Base-by-base conservation (phyloP, 495 filamentous ascomycete species). In the Ascodesmis nigricans region DNA sequence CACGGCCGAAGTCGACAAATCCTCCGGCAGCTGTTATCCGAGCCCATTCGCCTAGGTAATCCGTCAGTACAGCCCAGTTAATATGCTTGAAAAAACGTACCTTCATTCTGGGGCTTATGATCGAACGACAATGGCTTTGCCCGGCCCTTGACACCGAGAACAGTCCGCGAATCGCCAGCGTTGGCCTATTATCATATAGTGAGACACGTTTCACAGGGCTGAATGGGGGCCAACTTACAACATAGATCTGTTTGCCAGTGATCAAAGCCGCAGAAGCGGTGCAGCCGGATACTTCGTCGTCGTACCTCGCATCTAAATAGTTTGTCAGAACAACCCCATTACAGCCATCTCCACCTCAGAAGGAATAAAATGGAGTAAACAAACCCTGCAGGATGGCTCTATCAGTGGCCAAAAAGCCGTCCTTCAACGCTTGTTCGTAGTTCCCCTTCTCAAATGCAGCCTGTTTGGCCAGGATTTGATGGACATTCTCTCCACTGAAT, bases 21-120 rank as follows among this genome's bases (percentile, higher is more conserved):
- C 87, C 87, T 47, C 87, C 87, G 2, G 87, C 87, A 21, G 84
- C 84, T 45, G 69, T 78, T 53, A 97, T 97, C 53, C 87, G 66
- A 29, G 87, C 81, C 60, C 92, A 95, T 57, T 97, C 87, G 54
- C 73, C 83, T 93, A 52, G 21, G 16, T 37, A 42, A 27, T n/a
- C n/a, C 3, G 22, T 49, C 29, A 51, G 32, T 21, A 22, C 15
- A n/a, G n/a, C 29, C 21, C 29, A 1, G 11, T 23, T 10, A 29
- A 31, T n/a, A n/a, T n/a, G n/a, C n/a, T 8, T 19, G 16, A 24
- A 21, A 5, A 42, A 31, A 33, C 57, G 33, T 45, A 91, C 87
- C 80, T 66, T 95, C 87, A 43, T 95, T 95, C 54, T 92, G 82
- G 9, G 87, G 87, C 59, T 97, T 97, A 62, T 97, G 87, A 52